These are phyloP conservation scores for Solioccasus polychromus DNA, from an alignment of 768 basidiomycete species.

Conservation along the genomic window DNA sequence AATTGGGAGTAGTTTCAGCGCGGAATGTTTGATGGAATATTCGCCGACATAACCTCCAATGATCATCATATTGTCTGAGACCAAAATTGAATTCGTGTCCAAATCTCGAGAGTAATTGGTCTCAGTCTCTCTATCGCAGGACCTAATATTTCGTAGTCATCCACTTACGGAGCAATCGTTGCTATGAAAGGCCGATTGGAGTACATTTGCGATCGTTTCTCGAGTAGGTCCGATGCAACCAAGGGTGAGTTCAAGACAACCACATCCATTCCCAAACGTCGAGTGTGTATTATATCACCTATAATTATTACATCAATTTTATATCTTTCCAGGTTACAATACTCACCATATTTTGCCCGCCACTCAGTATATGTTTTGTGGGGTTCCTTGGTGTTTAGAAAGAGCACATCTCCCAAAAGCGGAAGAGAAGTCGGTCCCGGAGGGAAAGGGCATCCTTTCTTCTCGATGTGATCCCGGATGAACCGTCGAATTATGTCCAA, in stretches of 20 bases:
- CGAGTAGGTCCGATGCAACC: background rate
- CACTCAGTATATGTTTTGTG: background rate
- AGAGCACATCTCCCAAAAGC: background rate
- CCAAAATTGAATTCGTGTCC: background rate
- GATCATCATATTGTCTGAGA: background rate
- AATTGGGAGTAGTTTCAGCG: background rate
- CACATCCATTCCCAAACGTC: background rate
- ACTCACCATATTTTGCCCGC: background rate
- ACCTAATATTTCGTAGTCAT: no score
- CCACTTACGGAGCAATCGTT: background rate
- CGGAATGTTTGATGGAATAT: constrained; percentile 20
- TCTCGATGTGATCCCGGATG: background rate
- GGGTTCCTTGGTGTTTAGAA: background rate
- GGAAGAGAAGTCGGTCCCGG: background rate
- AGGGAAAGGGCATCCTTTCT: background rate
- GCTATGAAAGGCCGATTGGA: background rate
- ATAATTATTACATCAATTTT: background rate
- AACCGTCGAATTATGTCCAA: background rate
- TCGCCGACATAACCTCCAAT: constrained; percentile 7
- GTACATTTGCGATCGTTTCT: background rate
- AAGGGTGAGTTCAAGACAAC: background rate
- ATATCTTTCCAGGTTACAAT: background rate
- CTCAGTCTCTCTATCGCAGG: no score
- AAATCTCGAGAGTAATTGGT: background rate
- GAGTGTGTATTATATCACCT: background rate